A percentile compares a stretch with the other conserved stretches of the same genome.
Evolutionary conservation across 352 stramenopile species (phyloP).

Genomic region (Nannochloropsis limnetica): DNA sequence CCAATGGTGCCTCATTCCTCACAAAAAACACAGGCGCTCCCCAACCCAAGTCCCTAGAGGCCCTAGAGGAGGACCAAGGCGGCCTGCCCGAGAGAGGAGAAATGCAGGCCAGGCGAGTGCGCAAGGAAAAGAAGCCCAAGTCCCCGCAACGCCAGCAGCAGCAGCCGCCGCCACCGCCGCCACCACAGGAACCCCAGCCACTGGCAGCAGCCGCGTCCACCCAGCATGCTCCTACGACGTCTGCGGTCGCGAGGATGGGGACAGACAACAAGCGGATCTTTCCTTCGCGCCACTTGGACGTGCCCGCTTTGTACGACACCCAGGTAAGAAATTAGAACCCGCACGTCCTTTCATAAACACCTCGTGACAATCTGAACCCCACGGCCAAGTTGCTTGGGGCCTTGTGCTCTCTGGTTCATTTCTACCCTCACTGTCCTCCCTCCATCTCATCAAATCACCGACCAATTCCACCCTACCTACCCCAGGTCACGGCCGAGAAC

Average conservation of each 20-base stretch:
- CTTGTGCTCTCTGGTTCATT: neutral
- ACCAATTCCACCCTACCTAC: neutral
- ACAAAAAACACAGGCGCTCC: too few relatives aligned
- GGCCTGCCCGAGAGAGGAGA: neutral
- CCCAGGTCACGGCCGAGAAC: neutral
- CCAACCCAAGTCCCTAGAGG: too few relatives aligned
- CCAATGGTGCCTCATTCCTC: too few relatives aligned
- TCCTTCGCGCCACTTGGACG: slow-evolving; percentile 1
- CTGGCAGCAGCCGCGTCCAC: neutral
- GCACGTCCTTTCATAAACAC: neutral
- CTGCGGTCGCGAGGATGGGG: neutral
- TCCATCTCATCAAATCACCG: neutral
- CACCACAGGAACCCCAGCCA: neutral
- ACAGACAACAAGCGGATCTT: neutral
- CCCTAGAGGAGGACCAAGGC: neutral
- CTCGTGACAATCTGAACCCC: neutral
- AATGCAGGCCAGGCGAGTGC: neutral
- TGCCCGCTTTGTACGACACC: slow-evolving; percentile 21
- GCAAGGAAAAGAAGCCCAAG: neutral
- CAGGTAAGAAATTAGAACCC: neutral
- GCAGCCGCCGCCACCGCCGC: too few relatives aligned
- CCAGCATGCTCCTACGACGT: neutral
- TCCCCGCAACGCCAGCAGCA: neutral
- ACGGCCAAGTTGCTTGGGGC: neutral
- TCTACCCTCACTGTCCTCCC: neutral